These are phyloP conservation scores for Naumovozyma castellii DNA, from an alignment of 805 yeast genomes.

Conservation along the genomic window DNA sequence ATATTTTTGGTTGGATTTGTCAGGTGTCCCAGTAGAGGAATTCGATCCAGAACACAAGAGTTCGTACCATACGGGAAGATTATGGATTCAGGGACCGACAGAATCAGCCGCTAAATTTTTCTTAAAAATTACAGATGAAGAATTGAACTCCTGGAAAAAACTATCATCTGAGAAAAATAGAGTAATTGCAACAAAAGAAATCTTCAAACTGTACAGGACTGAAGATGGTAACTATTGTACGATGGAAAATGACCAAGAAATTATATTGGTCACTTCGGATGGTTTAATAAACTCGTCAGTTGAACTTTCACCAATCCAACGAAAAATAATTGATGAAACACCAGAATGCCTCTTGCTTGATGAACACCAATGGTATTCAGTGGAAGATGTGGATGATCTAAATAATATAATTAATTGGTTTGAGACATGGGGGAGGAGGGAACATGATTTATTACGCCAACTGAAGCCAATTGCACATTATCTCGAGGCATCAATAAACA, in stretches of 20 bases:
- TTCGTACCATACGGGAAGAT: constrained; percentile 41
- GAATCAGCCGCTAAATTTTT: constrained; percentile 35
- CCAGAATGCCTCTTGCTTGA: constrained; percentile 44
- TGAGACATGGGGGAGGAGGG: constrained; percentile 64
- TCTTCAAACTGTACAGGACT: constrained; percentile 14
- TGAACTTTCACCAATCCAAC: constrained; percentile 30
- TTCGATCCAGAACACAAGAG: too few relatives aligned
- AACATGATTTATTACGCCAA: constrained; percentile 49
- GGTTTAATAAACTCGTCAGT: constrained; percentile 14
- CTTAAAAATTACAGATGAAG: constrained; percentile 23
- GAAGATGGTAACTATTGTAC: constrained; percentile 13
- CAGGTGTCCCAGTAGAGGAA: constrained; percentile 49
- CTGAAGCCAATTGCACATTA: constrained; percentile 25
- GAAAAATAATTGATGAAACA: constrained; percentile 58
- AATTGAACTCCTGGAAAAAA: constrained; percentile 24
- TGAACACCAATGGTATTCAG: constrained; percentile 53
- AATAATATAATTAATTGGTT: constrained; percentile 50
- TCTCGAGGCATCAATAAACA: constrained; percentile 37
- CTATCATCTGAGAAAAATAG: constrained; percentile 12
- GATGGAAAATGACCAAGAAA: constrained; percentile 10
- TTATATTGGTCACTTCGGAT: constrained; percentile 14
- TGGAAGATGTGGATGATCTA: constrained; percentile 49
- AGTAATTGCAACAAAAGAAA: constrained; percentile 17
- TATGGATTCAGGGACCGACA: constrained; percentile 89
- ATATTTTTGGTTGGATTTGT: constrained; percentile 91